Conservation (phyloP, 495 filamentous ascomycete species). For the Tuber brumale region DNA sequence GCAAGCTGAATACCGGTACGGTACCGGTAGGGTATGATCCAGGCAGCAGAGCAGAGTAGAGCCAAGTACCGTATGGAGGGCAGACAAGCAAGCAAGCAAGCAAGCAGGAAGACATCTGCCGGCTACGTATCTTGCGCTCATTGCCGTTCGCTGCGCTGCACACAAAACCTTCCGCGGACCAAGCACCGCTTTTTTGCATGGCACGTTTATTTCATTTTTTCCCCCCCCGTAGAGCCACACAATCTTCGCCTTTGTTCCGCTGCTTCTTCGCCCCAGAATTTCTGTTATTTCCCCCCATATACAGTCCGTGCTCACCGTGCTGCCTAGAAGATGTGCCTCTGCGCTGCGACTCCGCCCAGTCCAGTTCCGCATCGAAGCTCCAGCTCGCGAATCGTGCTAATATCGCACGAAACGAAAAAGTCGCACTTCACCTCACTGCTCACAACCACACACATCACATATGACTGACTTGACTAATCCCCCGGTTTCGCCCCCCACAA, state of each 20-base stretch:
- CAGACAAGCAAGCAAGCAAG: background rate
- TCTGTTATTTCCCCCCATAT: background rate
- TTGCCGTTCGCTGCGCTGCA: background rate
- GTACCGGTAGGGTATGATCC: no score
- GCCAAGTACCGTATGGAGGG: background rate
- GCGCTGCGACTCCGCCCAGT: background rate
- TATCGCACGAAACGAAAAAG: slow-evolving; percentile 4
- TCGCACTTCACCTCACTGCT: background rate
- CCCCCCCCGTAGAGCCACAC: background rate
- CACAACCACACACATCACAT: background rate
- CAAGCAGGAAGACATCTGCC: background rate
- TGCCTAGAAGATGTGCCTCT: background rate
- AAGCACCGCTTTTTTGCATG: background rate
- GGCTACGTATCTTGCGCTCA: background rate
- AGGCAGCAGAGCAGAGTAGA: background rate
- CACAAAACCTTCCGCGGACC: background rate
- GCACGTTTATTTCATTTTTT: background rate
- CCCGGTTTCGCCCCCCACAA: background rate
- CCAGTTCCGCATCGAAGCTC: background rate
- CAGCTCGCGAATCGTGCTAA: background rate
- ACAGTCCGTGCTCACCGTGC: background rate
- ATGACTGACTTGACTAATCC: background rate
- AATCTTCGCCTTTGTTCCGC: background rate
- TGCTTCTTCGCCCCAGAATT: background rate
- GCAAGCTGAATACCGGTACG: background rate